These are phyloP conservation scores for Plasmopara halstedii DNA, from an alignment of 352 stramenopile genomes.

Conservation along the genomic window DNA sequence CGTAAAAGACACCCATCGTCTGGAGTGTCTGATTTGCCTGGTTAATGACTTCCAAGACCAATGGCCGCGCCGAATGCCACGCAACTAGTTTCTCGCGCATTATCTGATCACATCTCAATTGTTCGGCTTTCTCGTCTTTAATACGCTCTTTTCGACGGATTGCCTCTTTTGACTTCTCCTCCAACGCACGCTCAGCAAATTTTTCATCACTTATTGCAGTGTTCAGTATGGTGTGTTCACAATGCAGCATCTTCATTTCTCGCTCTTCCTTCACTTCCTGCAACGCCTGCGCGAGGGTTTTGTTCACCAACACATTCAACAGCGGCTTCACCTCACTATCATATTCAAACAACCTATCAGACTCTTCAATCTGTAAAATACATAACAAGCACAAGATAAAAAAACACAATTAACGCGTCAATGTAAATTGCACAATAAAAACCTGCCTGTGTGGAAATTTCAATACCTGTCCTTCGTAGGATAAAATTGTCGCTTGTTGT, in stretches of 20 bases:
- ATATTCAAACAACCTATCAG: conserved; percentile 74
- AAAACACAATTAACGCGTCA: neutral
- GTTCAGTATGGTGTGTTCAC: conserved; percentile 33
- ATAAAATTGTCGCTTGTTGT: conserved; percentile 45
- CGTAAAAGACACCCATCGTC: conserved; percentile 57
- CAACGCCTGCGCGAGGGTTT: conserved; percentile 73
- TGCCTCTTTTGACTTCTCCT: conserved; percentile 41
- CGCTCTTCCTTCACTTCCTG: conserved; percentile 69
- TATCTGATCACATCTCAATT: conserved; percentile 25
- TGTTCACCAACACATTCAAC: conserved; percentile 70
- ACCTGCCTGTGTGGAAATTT: conserved; percentile 57
- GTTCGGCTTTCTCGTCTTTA: conserved; percentile 37
- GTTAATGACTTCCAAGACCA: conserved; percentile 33
- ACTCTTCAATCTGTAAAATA: conserved; percentile 53
- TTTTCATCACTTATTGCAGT: conserved; percentile 34
- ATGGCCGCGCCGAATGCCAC: conserved; percentile 44
- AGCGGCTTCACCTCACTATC: conserved; percentile 69
- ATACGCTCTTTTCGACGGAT: conserved; percentile 41
- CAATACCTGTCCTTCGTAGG: conserved; percentile 63
- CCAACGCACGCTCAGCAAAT: conserved; percentile 36
- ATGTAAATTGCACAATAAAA: neutral
- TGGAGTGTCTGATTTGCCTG: conserved; percentile 25
- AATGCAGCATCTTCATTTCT: conserved; percentile 44
- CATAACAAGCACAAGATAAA: neutral
- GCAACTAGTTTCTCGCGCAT: conserved; percentile 54